These are phyloP conservation scores for Santalum album DNA, from an alignment of 164 flowering plant genomes.

Conservation along the genomic window DNA sequence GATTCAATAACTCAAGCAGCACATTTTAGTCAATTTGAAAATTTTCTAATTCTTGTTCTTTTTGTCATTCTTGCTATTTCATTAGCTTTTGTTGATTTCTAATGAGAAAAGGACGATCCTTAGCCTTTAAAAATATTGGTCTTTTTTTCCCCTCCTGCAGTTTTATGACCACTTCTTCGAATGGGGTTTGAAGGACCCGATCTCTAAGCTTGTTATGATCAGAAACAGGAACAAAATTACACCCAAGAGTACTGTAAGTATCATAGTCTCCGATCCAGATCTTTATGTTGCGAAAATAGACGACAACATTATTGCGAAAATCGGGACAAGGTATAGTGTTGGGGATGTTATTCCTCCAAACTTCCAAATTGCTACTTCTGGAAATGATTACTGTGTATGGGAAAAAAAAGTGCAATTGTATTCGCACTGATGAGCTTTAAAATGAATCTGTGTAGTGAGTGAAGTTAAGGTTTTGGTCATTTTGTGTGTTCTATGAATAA, in stretches of 20 bases:
- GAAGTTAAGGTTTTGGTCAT: neutral
- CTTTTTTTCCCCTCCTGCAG: slow-evolving; percentile 27
- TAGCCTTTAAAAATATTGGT: no score
- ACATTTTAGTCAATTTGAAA: no score
- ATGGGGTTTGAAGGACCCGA: slow-evolving; percentile 58
- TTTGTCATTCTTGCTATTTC: no score
- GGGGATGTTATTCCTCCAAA: slow-evolving; percentile 50
- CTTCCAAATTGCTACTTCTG: slow-evolving; percentile 39
- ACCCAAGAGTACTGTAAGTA: slow-evolving; percentile 31
- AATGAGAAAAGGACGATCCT: no score
- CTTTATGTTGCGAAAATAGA: slow-evolving; percentile 56
- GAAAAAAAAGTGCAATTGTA: slow-evolving; percentile 17
- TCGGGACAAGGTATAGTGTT: slow-evolving; percentile 53
- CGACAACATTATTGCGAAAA: slow-evolving; percentile 46
- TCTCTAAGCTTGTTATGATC: slow-evolving; percentile 32
- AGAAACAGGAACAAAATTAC: slow-evolving; percentile 45
- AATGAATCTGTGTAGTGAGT: no score
- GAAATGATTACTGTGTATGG: slow-evolving; percentile 59
- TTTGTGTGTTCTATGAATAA: no score
- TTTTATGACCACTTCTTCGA: slow-evolving; percentile 77
- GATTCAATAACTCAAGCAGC: no score
- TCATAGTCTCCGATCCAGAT: slow-evolving; percentile 51
- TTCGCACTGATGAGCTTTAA: neutral
- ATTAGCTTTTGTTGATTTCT: neutral
- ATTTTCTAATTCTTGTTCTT: no score